phyloP scores from a whole-genome alignment of 2,329 filamentous ascomycete genomes.

The Aspergillus arachidicola region DNA sequence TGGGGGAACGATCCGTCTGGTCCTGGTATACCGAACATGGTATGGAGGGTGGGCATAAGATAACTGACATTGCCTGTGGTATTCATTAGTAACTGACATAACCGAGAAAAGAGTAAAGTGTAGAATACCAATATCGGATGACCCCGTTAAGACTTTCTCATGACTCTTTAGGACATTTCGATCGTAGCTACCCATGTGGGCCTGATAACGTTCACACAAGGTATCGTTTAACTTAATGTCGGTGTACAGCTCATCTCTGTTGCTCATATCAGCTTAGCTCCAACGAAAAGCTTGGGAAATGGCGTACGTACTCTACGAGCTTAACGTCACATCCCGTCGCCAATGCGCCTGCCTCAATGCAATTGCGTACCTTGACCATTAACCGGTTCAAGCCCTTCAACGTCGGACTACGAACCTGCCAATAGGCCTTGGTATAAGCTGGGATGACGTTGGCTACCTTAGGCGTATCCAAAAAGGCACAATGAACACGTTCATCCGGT shows the following conservation, averaged over 20 bases:
- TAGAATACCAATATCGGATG: constrained; percentile 50
- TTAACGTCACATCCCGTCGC: constrained; percentile 38
- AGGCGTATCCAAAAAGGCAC: constrained; percentile 58
- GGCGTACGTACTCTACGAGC: constrained; percentile 32
- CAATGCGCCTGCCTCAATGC: constrained; percentile 39
- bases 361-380: constrained; percentile 32
- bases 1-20: constrained; percentile 38
- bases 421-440: constrained; percentile 50
- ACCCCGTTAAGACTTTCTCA: constrained; percentile 44
- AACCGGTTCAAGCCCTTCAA: constrained; percentile 42
- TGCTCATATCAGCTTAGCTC: background rate
- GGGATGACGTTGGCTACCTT: constrained; percentile 61
- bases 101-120: too few relatives aligned
- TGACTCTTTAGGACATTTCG: constrained; percentile 41
- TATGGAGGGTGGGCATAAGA: constrained; percentile 51
- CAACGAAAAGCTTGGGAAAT: too few relatives aligned
- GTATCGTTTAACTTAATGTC: constrained; percentile 51
- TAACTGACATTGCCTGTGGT: constrained; percentile 53
- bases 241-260: constrained; percentile 40
- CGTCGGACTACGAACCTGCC: constrained; percentile 50
- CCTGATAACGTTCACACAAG: constrained; percentile 48
- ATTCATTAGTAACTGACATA: background rate
- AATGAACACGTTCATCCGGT: constrained; percentile 56
- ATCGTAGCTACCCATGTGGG: constrained; percentile 47
- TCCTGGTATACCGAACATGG: constrained; percentile 50